phyloP scores from a whole-genome alignment of 805 yeast genomes.

The Lipomyces starkeyi region DNA sequence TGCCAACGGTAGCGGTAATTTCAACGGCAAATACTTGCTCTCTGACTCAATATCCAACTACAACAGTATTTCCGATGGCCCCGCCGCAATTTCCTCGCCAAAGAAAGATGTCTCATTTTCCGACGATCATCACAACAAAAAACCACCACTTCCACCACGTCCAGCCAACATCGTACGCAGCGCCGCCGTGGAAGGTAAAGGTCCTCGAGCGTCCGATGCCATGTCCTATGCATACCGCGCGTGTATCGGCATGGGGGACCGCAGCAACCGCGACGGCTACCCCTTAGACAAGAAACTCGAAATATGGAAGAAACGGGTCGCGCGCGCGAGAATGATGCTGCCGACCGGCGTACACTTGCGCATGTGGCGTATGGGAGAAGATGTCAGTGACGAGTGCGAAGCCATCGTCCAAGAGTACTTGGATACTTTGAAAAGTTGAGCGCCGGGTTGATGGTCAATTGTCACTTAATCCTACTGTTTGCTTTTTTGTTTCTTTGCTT shows the following conservation, averaged over 20 bases:
- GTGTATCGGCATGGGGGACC: slow-evolving; percentile 21
- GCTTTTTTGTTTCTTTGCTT: slow-evolving; percentile 4
- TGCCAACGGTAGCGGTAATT: not conserved
- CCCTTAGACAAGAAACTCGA: slow-evolving; percentile 57
- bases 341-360: slow-evolving; percentile 51
- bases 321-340: slow-evolving; percentile 50
- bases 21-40: not conserved
- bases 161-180: slow-evolving; percentile 15
- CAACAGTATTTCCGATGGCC: slow-evolving; percentile 14
- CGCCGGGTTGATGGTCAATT: not conserved
- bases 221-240: slow-evolving; percentile 33
- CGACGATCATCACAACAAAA: not conserved
- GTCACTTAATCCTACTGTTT: not conserved
- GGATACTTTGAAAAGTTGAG: slow-evolving; percentile 9
- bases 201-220: slow-evolving; percentile 21
- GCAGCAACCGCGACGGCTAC: slow-evolving; percentile 3
- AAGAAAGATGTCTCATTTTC: slow-evolving; percentile 11
- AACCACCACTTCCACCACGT: slow-evolving; percentile 29
- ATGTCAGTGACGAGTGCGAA: slow-evolving; percentile 48
- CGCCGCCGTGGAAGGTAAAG: slow-evolving; percentile 16
- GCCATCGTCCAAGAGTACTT: slow-evolving; percentile 32
- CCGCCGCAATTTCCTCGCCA: not conserved
- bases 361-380: slow-evolving; percentile 54
- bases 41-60: not conserved
- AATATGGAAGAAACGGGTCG: slow-evolving; percentile 61